These are phyloP conservation scores for Cyclocybe cylindracea DNA, from an alignment of 768 basidiomycete species.

Conservation along the genomic window DNA sequence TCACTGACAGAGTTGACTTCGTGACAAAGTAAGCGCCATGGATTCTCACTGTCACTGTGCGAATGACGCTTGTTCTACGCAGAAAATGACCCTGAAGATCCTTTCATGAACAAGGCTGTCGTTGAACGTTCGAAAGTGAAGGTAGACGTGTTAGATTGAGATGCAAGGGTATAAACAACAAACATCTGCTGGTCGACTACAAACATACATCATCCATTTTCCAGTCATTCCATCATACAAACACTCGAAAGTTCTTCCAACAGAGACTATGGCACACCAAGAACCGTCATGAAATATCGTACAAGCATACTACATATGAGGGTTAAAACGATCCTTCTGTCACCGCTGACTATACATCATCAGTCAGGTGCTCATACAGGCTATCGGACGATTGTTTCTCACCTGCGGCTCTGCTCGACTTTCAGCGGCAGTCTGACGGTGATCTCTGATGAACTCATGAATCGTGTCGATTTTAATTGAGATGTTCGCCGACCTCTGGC, in stretches of 20 bases:
- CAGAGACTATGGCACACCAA: slow-evolving; percentile 8
- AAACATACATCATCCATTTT: too few species aligned
- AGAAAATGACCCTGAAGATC: too few species aligned
- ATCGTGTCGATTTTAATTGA: slow-evolving; percentile 69
- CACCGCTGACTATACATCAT: slow-evolving; percentile 17
- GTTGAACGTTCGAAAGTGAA: too few species aligned
- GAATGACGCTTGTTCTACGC: too few species aligned
- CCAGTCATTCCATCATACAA: too few species aligned
- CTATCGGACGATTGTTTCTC: slow-evolving; percentile 5
- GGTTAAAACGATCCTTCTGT: slow-evolving; percentile 20
- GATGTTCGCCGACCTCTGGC: slow-evolving; percentile 49
- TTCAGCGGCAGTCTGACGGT: slow-evolving; percentile 15
- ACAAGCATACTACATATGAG: background rate
- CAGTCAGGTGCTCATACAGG: background rate
- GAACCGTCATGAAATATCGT: slow-evolving; percentile 3
- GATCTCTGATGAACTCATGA: slow-evolving; percentile 49
- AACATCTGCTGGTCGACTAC: too few species aligned
- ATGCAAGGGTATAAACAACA: too few species aligned
- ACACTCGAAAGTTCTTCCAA: background rate
- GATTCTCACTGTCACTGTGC: too few species aligned
- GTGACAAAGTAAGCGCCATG: too few species aligned
- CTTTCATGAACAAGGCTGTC: too few species aligned
- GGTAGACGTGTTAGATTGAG: too few species aligned
- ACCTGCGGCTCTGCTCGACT: slow-evolving; percentile 26
- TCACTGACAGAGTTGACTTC: too few species aligned